Evolutionary conservation across 805 yeast species (phyloP), one percentile per base, ranked within the genome.

Genomic region (Clavispora santaluciae): DNA sequence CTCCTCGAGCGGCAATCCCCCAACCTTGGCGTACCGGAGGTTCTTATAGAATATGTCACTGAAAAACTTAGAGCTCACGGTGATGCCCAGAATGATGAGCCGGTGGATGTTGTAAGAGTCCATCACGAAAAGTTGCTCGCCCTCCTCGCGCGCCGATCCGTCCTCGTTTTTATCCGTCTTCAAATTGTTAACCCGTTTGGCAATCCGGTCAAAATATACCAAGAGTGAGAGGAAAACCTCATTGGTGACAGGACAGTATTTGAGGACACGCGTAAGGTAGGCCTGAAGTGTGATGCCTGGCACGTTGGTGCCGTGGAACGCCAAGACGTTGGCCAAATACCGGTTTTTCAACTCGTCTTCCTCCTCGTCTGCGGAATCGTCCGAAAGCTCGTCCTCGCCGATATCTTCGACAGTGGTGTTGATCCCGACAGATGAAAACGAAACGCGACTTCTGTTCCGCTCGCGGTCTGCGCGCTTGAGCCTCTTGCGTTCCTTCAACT

Each of bases 161-260:
- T 53, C 56, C 36, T 63, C 66, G 3, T 66, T 42, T 43, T 51
- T 43, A 39, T 46, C 44, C 33, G 49, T 50, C 42, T 60, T 61
- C 33, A 69, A 54, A 44, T 65, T 75, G 55, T 86, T 84, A 33
- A 93, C 88, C 46, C 86, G 75, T 56, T 86, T 86, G 15, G 95
- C 93, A 34, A 91, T 88, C 47, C 98, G 70, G 64, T 93, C 99
- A 66, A 93, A 89, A 61, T 93, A 93, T 22, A 93, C 97, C 53
- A 93, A 71, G 25, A 93, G 66, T 28, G 96, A 83, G 36, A 93
- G 67, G 61, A 90, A 93, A 24, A 93, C 98, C 60, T 93, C 98
- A 63, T 91, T 91, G 2, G 99, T 90, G n/a, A 93, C 93, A 0
- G 99, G 98, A 61, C 99, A 93, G 65, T 93, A 93, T 63, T 91